Evolutionary conservation across 257 asterid genomes (phyloP), one percentile per base, ranked within the genome.

Genomic region (Lycium barbarum): DNA sequence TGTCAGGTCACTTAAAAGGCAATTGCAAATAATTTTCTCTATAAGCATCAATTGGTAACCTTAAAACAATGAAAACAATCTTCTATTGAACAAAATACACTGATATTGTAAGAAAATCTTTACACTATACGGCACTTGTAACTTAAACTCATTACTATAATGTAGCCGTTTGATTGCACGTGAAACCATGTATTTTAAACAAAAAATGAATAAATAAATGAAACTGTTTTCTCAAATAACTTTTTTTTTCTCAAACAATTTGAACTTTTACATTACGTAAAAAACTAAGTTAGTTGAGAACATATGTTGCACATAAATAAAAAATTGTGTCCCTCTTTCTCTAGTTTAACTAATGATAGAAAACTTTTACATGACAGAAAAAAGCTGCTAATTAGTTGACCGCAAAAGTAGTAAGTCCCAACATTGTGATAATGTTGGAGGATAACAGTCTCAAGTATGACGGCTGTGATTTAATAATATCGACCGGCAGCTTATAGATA

Each of bases 401-500:
- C 47, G 57, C 43, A 74, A 74, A 73, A 74, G 61, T 47, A 47
- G 81, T 6, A 74, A 47, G 45, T 74, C 20, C 81, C n/a, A 74
- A 73, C 11, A 73, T 20, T 73, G n/a, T 73, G 58, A 49, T 74
- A 49, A n/a, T 73, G 59, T 47, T 47, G 80, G 58, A 65, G 55
- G 80, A 72, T 72, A 11, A 2, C 55, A 49, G 81, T 74, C 26
- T 76, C 63, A 76, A 76, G 82, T 51, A 51, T 26, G 82, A 53
- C 65, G 82, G 82, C 82, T 78, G 26, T 53, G 63, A 55, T 63
- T 70, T 58, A 71, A 85, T 72, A 67, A 55, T 65, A 45, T 55
- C 17, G 58, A 11, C 18, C 47, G 73, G 63, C 55, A 63, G 33
- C 40, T 55, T 68, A 80, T 76, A 70, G 57, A 86, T 86, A 66